Evolutionary conservation across 2,329 filamentous ascomycete species (phyloP).

Genomic region (Pezicula radicicola): DNA sequence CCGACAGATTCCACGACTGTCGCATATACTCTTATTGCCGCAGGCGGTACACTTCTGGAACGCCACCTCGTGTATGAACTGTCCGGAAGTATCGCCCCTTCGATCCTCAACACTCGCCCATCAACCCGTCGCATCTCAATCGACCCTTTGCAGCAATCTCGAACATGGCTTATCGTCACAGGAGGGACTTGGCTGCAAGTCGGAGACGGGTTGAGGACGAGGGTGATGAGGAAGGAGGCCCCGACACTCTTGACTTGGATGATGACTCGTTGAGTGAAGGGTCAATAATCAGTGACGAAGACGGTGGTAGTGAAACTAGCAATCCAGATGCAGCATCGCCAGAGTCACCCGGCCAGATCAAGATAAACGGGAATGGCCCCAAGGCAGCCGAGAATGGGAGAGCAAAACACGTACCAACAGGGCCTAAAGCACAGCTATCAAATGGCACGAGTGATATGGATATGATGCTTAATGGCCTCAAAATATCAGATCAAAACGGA

Average conservation of each 20-base stretch:
- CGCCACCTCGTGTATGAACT: constrained; percentile 30
- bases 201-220: constrained; percentile 69
- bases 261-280: constrained; percentile 66
- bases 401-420: constrained; percentile 26
- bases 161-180: constrained; percentile 51
- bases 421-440: constrained; percentile 37
- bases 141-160: constrained; percentile 22
- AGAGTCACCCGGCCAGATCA: constrained; percentile 18
- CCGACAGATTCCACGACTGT: constrained; percentile 14
- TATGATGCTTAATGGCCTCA: constrained; percentile 52
- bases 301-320: constrained; percentile 64
- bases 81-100: constrained; percentile 25
- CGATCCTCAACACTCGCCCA: constrained; percentile 25
- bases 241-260: constrained; percentile 53
- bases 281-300: constrained; percentile 59
- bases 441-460: constrained; percentile 46
- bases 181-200: constrained; percentile 64
- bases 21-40: constrained; percentile 25
- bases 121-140: constrained; percentile 28
- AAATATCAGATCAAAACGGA: constrained; percentile 23
- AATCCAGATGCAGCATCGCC: constrained; percentile 58
- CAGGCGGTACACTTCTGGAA: constrained; percentile 28
- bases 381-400: constrained; percentile 26
- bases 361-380: constrained; percentile 31
- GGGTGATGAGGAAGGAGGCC: constrained; percentile 63